These are phyloP conservation scores for Erythrobasidium hasegawianum DNA, from an alignment of 1,284 basidiomycete genomes.

Conservation along the genomic window DNA sequence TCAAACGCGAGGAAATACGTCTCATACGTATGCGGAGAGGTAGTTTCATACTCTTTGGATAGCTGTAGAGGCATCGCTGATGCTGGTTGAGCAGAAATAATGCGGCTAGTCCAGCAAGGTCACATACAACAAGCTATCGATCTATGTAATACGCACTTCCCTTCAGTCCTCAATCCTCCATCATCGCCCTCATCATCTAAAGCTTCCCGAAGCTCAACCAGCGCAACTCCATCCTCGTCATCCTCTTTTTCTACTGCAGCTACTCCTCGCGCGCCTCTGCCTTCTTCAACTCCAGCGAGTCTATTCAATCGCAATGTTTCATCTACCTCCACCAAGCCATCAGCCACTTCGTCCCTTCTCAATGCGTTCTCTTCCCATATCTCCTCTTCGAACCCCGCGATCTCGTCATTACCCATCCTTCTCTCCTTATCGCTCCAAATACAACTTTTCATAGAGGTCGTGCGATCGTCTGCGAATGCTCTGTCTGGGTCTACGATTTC, in stretches of 20 bases:
- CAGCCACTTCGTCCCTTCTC: not conserved
- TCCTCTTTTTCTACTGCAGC: conserved; percentile 5
- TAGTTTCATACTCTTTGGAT: not conserved
- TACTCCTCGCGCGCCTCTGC: not conserved
- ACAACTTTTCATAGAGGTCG: conserved; percentile 73
- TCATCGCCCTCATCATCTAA: not conserved
- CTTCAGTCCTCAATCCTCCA: conserved; percentile 56
- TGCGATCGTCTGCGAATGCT: conserved; percentile 60
- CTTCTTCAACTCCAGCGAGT: not conserved
- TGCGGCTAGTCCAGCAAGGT: conserved; percentile 63
- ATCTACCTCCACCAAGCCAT: not conserved
- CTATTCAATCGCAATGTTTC: conserved; percentile 12
- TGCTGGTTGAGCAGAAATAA: conserved; percentile 58
- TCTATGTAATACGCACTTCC: conserved; percentile 65
- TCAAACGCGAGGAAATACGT: conserved; percentile 6
- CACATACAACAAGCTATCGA: conserved; percentile 64
- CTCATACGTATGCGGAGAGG: conserved; percentile 26
- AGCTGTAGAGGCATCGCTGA: not conserved
- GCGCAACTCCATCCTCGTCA: not conserved
- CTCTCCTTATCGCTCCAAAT: conserved; percentile 76
- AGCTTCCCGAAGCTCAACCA: not conserved
- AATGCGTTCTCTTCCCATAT: not conserved
- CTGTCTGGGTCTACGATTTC: conserved; percentile 18
- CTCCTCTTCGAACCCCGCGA: conserved; percentile 5
- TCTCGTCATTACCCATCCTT: conserved; percentile 51